These are phyloP conservation scores for Malus fusca DNA, from an alignment of 306 rosid species.

Conservation along the genomic window DNA sequence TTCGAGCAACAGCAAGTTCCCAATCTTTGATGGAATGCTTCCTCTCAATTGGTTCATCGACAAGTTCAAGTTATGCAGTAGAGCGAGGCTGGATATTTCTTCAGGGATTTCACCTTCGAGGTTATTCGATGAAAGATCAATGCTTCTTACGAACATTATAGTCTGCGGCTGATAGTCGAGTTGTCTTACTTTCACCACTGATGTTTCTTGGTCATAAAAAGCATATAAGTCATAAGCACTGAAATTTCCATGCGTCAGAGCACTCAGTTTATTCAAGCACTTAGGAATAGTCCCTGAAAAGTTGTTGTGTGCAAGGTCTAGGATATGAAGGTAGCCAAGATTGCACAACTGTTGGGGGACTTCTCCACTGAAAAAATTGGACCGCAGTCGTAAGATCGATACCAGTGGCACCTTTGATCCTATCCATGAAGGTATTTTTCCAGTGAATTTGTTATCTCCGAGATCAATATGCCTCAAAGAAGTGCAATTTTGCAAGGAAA, in stretches of 20 bases:
- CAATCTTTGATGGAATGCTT: constrained; percentile 4
- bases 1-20: not conserved
- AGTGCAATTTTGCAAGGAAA: not conserved
- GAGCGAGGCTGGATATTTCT: not conserved
- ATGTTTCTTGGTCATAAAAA: not conserved
- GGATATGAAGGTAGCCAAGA: not conserved
- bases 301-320: constrained; percentile 6
- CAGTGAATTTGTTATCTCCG: not conserved
- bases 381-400: not conserved
- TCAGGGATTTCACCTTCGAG: constrained; percentile 11
- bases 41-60: constrained; percentile 4
- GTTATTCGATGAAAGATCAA: constrained; percentile 7
- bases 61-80: not conserved
- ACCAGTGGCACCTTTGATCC: not conserved
- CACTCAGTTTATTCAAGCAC: not conserved
- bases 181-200: not conserved
- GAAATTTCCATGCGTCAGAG: not conserved
- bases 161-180: not conserved
- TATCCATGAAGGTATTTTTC: not conserved
- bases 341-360: not conserved
- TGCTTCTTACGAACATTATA: not conserved
- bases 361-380: not conserved
- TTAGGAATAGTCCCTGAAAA: constrained; percentile 3
- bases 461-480: not conserved
- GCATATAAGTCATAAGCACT: not conserved